Evolutionary conservation across 2,329 filamentous ascomycete genomes (phyloP), one percentile per base, ranked within the genome.

Genomic region (Tolypocladium tundrense): DNA sequence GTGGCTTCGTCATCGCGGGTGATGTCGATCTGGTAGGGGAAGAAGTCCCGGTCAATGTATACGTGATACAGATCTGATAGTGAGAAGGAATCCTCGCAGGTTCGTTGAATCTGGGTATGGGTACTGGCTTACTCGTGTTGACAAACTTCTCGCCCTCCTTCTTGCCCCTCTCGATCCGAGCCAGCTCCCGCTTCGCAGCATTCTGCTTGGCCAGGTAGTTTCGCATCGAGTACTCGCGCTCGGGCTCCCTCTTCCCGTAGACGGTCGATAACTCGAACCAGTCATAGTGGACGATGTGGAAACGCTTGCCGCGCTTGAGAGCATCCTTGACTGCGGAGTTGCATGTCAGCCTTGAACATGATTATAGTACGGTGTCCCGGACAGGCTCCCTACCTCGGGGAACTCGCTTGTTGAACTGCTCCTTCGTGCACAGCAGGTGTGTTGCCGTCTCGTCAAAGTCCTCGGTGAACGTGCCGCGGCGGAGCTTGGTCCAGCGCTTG

Each of bases 371-470:
- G 31, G 19, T 35, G 14, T 10, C 13, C 10, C 7, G 48, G 16
- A 51, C 11, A 6, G 51, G 27, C 3, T 3, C 7, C 27, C 9
- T 66, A 75, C 77, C 70, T 59, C 70, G 68, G 1, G 75, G 65
- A 8, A 68, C 65, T 37, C 61, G 70, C 24, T 76, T 70, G 60
- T 80, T 78, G 70, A 84, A 91, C 19, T 86, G 81, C 40, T 84
- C 78, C 54, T 80, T 75, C 0, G 83, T 84, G 57, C 84, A 82
- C 27, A 96, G 78, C 0, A 96, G 73, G 70, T 96, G 91, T 0
- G 91, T 96, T 11, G 87, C 82, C 0, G 74, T 65, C 0, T 76
- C 68, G 33, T 76, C 76, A 21, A 90, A 71, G 0, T 76, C 72
- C 1, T 74, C 68, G 0, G 74, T 72, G 67, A 85, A 87, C 1